These are phyloP conservation scores for Ceriops tagal DNA, from an alignment of 345 rosid genomes.

Conservation along the genomic window DNA sequence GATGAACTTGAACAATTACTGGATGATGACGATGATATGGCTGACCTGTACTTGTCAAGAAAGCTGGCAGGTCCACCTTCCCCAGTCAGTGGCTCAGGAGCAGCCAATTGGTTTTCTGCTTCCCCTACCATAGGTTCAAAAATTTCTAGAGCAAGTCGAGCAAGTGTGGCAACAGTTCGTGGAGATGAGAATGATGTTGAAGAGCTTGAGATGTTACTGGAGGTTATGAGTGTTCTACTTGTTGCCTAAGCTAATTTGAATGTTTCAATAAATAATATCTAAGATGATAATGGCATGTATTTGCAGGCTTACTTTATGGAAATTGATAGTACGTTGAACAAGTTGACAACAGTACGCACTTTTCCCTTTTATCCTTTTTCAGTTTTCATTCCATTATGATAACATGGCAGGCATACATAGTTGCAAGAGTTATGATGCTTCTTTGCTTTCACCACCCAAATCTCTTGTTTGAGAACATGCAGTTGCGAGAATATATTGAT, in stretches of 20 bases:
- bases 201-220: constrained; percentile 98
- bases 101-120: constrained; percentile 65
- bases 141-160: constrained; percentile 92
- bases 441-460: background rate
- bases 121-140: constrained; percentile 91
- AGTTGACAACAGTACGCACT: constrained; percentile 62
- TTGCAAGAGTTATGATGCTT: background rate
- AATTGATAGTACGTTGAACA: constrained; percentile 92
- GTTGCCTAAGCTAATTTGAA: constrained; percentile 2
- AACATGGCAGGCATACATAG: background rate
- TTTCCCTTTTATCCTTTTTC: background rate
- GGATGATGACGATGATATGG: constrained; percentile 99
- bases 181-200: constrained; percentile 97
- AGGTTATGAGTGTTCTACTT: constrained; percentile 43
- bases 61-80: constrained; percentile 66
- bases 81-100: constrained; percentile 69
- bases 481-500: constrained; percentile 95
- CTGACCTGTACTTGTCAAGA: constrained; percentile 92
- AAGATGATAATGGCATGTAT: constrained; percentile 11
- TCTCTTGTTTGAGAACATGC: constrained; percentile 34
- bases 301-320: constrained; percentile 97
- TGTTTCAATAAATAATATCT: background rate
- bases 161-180: constrained; percentile 68
- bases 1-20: constrained; percentile 94
- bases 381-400: background rate